These are phyloP conservation scores for Fusarium praegraminearum DNA, from an alignment of 2,329 filamentous ascomycete species.

Conservation along the genomic window DNA sequence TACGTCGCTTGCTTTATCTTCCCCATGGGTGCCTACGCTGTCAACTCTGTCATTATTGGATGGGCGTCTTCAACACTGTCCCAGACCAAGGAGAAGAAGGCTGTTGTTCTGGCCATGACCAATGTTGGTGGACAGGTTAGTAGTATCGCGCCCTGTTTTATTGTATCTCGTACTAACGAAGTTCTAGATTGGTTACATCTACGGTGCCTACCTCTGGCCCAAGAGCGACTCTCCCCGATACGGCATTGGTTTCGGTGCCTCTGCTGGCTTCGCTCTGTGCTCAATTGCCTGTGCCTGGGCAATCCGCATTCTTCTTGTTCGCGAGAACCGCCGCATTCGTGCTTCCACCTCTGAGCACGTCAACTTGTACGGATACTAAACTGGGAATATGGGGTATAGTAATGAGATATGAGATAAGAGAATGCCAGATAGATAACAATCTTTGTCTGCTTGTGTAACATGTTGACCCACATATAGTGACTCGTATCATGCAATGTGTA, in stretches of 20 bases:
- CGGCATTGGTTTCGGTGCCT: conserved; percentile 59
- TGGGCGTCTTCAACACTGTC: conserved; percentile 60
- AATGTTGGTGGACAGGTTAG: conserved; percentile 58
- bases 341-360: conserved; percentile 50
- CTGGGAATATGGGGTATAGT: not conserved
- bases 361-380: conserved; percentile 55
- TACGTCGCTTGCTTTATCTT: conserved; percentile 59
- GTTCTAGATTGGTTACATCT: conserved; percentile 58
- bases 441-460: not conserved
- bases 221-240: conserved; percentile 59
- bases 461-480: not conserved
- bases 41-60: conserved; percentile 61
- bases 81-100: conserved; percentile 64
- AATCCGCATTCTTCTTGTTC: conserved; percentile 55
- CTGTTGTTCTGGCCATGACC: conserved; percentile 61
- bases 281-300: conserved; percentile 57
- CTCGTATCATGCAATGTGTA: not conserved
- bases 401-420: not conserved
- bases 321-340: conserved; percentile 57
- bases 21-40: conserved; percentile 57
- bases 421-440: not conserved
- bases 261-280: conserved; percentile 56
- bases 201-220: conserved; percentile 64
- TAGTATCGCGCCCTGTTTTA: fast-evolving
- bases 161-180: not conserved